These are phyloP conservation scores for Lactifluus subvellereus DNA, from an alignment of 768 basidiomycete genomes.

Conservation along the genomic window DNA sequence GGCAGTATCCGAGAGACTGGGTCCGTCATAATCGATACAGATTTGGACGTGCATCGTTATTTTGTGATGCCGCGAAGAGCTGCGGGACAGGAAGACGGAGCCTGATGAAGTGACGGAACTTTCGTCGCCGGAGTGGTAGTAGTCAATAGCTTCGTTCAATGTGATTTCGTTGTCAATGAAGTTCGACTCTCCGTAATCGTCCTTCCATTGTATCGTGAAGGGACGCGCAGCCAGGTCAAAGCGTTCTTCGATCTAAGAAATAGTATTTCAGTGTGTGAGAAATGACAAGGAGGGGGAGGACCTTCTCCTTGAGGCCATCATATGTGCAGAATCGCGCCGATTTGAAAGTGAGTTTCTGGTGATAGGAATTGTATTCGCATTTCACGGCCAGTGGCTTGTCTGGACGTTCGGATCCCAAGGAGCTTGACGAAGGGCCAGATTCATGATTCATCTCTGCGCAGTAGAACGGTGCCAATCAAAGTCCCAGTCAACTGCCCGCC, in stretches of 20 bases:
- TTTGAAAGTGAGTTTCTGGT: constrained; percentile 72
- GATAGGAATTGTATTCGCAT: constrained; percentile 69
- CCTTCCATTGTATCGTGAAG: constrained; percentile 76
- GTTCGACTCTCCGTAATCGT: constrained; percentile 79
- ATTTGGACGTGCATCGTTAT: constrained; percentile 76
- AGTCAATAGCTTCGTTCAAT: constrained; percentile 81
- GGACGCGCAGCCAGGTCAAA: constrained; percentile 67
- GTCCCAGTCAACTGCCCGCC: neutral
- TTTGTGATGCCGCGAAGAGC: constrained; percentile 53
- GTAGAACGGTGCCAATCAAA: neutral
- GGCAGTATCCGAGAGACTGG: constrained; percentile 82
- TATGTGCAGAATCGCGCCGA: constrained; percentile 77
- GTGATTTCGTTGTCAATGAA: constrained; percentile 66
- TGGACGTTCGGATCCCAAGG: constrained; percentile 31
- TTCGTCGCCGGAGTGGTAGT: constrained; percentile 76
- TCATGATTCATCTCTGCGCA: constrained; percentile 11
- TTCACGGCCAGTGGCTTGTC: constrained; percentile 79
- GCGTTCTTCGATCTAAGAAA: constrained; percentile 69
- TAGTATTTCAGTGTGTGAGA: constrained; percentile 8
- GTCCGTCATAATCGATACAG: constrained; percentile 84
- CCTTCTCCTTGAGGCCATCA: constrained; percentile 66
- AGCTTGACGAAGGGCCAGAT: neutral
- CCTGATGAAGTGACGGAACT: constrained; percentile 63
- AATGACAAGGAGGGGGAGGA: constrained; percentile 28
- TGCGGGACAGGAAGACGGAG: constrained; percentile 62